These are phyloP conservation scores for Phytophthora aleatoria DNA, from an alignment of 352 stramenopile genomes.

Conservation along the genomic window DNA sequence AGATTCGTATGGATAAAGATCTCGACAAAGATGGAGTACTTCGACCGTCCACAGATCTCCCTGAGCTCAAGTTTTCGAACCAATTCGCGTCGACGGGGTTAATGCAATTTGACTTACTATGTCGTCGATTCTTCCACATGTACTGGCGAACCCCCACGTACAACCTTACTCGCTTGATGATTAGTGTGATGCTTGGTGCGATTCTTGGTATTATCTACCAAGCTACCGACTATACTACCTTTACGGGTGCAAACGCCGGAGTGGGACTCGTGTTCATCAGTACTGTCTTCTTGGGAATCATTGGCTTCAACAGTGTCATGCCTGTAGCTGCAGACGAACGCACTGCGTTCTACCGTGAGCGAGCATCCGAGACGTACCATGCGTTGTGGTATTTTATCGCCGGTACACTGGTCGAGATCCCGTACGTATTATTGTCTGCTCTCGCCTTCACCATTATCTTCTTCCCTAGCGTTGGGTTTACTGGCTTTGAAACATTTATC, in stretches of 20 bases:
- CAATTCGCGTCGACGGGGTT: slow-evolving; percentile 38
- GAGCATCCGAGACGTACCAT: slow-evolving; percentile 90
- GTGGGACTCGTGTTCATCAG: slow-evolving; percentile 86
- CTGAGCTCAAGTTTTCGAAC: slow-evolving; percentile 44
- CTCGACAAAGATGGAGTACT: slow-evolving; percentile 51
- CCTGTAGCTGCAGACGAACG: slow-evolving; percentile 82
- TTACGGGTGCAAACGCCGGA: slow-evolving; percentile 44
- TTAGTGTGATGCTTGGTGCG: slow-evolving; percentile 69
- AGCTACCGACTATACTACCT: slow-evolving; percentile 54
- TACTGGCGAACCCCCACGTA: slow-evolving; percentile 88
- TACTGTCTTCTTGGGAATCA: slow-evolving; percentile 82
- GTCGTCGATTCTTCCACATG: slow-evolving; percentile 64
- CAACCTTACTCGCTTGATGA: slow-evolving; percentile 77
- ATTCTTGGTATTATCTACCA: slow-evolving; percentile 83
- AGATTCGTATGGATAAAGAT: slow-evolving; percentile 42
- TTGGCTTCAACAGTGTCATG: slow-evolving; percentile 81
- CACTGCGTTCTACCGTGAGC: slow-evolving; percentile 91
- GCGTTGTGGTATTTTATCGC: slow-evolving; percentile 81
- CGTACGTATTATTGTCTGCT: slow-evolving; percentile 47
- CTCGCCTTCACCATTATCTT: slow-evolving; percentile 48
- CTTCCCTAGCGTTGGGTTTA: slow-evolving; percentile 56
- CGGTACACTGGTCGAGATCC: slow-evolving; percentile 81
- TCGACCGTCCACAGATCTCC: slow-evolving; percentile 32
- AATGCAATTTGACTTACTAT: slow-evolving; percentile 48
- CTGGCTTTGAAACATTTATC: slow-evolving; percentile 37